Conservation (phyloP, 1,284 basidiomycete genomes). For the Pisolithus thermaeus region DNA sequence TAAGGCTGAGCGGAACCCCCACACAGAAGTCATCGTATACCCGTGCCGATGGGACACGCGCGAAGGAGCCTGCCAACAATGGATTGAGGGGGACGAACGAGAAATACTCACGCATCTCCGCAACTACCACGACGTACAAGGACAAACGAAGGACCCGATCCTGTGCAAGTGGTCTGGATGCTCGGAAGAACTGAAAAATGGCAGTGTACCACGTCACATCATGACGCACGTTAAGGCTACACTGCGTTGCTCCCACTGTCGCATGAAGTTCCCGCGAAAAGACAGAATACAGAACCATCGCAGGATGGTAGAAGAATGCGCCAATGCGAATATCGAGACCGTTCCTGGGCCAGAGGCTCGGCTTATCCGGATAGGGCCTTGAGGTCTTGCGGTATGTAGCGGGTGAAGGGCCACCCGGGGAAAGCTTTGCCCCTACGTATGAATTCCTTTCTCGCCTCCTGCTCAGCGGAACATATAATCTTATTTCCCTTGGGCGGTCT, state of each 20-base stretch:
- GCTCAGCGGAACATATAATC: not conserved
- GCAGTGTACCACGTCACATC: conserved; percentile 4
- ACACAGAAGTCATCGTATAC: not conserved
- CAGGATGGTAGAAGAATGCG: not conserved
- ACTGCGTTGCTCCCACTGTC: not conserved
- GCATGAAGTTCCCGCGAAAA: not conserved
- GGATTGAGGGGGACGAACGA: not conserved
- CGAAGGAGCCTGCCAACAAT: not conserved
- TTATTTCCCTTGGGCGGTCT: not conserved
- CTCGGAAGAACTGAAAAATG: not conserved
- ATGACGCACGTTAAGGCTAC: conserved; percentile 3
- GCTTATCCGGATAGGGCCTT: not conserved
- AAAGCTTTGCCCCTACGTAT: not conserved
- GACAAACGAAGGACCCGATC: not conserved
- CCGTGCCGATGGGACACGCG: not conserved
- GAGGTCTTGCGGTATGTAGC: no score
- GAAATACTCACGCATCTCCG: conserved; percentile 1
- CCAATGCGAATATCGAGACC: not conserved
- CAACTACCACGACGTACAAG: not conserved
- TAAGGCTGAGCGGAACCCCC: not conserved
- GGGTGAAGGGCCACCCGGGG: no score
- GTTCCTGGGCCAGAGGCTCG: not conserved
- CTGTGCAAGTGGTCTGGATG: conserved; percentile 1
- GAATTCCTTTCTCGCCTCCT: not conserved
- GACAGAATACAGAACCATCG: not conserved